These are phyloP conservation scores for Yamadazyma taylorii DNA, from an alignment of 1,139 yeast genomes.

Conservation along the genomic window DNA sequence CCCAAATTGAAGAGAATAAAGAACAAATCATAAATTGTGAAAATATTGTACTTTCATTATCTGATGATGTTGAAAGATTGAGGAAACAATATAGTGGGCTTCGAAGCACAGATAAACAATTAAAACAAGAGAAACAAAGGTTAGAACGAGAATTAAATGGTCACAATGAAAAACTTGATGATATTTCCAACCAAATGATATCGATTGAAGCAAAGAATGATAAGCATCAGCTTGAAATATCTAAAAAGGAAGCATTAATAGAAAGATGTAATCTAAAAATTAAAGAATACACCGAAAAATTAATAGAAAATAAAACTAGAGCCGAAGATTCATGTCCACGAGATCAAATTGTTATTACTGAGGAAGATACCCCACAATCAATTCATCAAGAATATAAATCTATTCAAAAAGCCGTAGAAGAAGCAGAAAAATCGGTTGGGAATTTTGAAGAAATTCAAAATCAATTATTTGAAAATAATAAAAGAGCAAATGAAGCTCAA, in stretches of 20 bases:
- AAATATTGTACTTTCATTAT: constrained; percentile 29
- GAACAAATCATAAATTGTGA: constrained; percentile 24
- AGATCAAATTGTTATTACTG: constrained; percentile 27
- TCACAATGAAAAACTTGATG: constrained; percentile 4
- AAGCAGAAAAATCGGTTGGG: constrained; percentile 39
- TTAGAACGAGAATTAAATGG: constrained; percentile 12
- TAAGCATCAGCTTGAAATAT: constrained; percentile 4
- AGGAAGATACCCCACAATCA: constrained; percentile 35
- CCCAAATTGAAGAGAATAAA: constrained; percentile 30
- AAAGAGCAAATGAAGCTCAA: constrained; percentile 30
- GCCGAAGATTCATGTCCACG: constrained; percentile 36
- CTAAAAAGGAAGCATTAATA: constrained; percentile 13
- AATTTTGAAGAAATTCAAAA: constrained; percentile 39
- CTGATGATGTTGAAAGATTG: constrained; percentile 21
- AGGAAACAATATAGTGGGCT: not conserved
- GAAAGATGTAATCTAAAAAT: constrained; percentile 13
- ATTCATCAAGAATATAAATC: constrained; percentile 36
- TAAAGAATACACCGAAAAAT: constrained; percentile 15
- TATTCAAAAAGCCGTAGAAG: constrained; percentile 33
- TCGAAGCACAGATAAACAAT: not conserved
- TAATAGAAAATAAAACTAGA: constrained; percentile 20
- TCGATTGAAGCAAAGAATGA: constrained; percentile 9
- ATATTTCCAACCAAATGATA: constrained; percentile 3
- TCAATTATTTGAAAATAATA: constrained; percentile 27
- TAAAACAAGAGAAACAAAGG: constrained; percentile 6